Conservation (phyloP, 805 yeast species). For the Monosporozyma aquatica region DNA sequence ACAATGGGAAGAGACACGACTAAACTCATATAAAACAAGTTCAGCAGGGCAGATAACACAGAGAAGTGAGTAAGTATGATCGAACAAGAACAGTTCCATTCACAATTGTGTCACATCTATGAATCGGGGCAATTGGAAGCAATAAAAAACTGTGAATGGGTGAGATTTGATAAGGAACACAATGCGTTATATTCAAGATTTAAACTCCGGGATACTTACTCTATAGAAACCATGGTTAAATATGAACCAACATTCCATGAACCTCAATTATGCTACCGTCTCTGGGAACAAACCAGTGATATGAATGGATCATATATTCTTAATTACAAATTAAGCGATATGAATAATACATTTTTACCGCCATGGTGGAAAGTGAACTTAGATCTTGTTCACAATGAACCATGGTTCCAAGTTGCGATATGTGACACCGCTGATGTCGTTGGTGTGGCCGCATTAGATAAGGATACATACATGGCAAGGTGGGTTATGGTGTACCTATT, state of each 20-base stretch:
- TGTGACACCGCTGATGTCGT: conserved; percentile 25
- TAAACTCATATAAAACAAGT: too few relatives aligned
- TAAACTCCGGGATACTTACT: not conserved
- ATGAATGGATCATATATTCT: not conserved
- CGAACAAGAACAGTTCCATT: not conserved
- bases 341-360: not conserved
- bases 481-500: conserved; percentile 11
- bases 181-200: not conserved
- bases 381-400: not conserved
- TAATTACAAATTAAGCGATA: not conserved
- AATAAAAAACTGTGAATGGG: not conserved
- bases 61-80: too few relatives aligned
- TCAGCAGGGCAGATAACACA: too few relatives aligned
- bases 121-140: not conserved
- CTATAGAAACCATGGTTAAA: conserved; percentile 12
- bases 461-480: not conserved
- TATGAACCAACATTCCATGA: conserved; percentile 18
- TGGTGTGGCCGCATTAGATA: conserved; percentile 9
- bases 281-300: conserved; percentile 8
- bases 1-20: too few relatives aligned
- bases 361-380: not conserved
- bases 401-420: conserved; percentile 9
- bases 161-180: not conserved
- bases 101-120: not conserved
- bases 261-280: conserved; percentile 15